Conservation (phyloP, 2,329 filamentous ascomycete species). For the Aspergillus sp. region DNA sequence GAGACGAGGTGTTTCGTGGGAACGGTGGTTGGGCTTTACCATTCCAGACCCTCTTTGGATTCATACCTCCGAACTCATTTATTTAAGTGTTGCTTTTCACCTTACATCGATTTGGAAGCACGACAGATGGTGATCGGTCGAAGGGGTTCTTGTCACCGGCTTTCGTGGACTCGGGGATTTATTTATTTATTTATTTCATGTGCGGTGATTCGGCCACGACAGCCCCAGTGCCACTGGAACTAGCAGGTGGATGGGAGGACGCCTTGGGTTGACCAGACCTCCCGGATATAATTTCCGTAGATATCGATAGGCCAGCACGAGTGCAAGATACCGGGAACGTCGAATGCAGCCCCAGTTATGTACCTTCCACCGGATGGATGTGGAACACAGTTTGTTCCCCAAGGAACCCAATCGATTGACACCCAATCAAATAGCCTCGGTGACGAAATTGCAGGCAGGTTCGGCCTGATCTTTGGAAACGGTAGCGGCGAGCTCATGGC, state of each 20-base stretch:
- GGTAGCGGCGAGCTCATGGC: too few species aligned
- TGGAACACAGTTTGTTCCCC: not conserved
- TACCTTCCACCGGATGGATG: not conserved
- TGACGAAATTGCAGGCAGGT: not conserved
- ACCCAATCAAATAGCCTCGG: not conserved
- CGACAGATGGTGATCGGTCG: not conserved
- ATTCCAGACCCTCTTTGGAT: not conserved
- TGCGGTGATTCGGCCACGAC: conserved; percentile 2
- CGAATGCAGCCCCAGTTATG: not conserved
- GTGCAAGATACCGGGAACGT: not conserved
- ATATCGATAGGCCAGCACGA: not conserved
- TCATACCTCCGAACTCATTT: not conserved
- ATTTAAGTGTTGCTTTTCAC: not conserved
- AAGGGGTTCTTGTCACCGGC: too few species aligned
- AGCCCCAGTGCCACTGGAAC: not conserved
- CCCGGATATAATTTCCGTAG: conserved; percentile 11
- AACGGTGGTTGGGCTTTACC: not conserved
- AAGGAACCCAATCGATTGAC: not conserved
- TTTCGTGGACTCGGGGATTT: not conserved
- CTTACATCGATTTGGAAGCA: not conserved
- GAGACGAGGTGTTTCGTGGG: not conserved
- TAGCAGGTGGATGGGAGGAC: too few species aligned
- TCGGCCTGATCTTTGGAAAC: not conserved
- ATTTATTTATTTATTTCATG: not conserved
- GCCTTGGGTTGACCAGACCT: not conserved